phyloP scores from a whole-genome alignment of 2,329 filamentous ascomycete genomes.

The Podosphaera leucotricha region DNA sequence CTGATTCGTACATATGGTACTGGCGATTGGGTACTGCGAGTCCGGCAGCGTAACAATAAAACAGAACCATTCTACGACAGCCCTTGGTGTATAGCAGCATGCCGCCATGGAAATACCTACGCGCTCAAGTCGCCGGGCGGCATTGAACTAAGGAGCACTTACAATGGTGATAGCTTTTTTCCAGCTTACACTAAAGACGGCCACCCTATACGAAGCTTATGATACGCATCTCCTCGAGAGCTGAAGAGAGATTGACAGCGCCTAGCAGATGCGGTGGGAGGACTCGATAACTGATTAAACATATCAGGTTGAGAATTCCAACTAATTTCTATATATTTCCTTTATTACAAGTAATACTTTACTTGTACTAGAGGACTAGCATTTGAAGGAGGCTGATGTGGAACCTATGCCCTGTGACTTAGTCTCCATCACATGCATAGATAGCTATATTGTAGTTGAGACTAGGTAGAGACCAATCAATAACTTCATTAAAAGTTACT shows the following conservation, averaged over 20 bases:
- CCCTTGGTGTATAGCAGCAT: slow-evolving; percentile 1
- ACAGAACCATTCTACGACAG: background rate
- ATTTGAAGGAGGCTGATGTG: slow-evolving; percentile 1
- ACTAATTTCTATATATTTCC: background rate
- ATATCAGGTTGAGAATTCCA: background rate
- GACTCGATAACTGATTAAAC: background rate
- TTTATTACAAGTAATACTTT: background rate
- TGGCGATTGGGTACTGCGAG: background rate
- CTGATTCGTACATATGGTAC: background rate
- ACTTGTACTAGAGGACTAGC: background rate
- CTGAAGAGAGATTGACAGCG: background rate
- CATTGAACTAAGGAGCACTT: background rate
- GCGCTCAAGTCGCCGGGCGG: background rate
- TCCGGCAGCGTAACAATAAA: background rate
- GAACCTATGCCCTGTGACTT: background rate
- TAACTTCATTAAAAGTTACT: background rate
- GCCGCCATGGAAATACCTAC: background rate
- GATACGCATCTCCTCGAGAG: background rate
- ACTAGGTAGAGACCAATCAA: background rate
- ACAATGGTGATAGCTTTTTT: background rate
- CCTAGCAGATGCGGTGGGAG: background rate
- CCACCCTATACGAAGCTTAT: background rate
- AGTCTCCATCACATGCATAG: no score
- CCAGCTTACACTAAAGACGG: background rate
- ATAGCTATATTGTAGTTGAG: no score